Evolutionary conservation across 2,329 filamentous ascomycete genomes (phyloP).

Genomic region (Cercospora canescens): DNA sequence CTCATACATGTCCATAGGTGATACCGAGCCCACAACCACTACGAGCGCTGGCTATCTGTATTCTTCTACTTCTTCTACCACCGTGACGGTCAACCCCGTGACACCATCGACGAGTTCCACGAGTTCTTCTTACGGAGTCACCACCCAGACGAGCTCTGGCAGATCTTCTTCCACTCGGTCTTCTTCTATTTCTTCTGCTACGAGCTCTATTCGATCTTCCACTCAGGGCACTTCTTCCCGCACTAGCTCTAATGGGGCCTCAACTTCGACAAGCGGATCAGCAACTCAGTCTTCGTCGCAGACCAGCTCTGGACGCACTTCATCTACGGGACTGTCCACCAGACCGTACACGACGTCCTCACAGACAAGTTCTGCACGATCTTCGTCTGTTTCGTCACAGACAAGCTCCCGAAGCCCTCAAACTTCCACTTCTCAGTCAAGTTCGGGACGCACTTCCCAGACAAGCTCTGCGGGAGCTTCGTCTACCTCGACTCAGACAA

Average conservation of each 20-base stretch:
- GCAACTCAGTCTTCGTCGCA: not conserved
- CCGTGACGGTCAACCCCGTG: not conserved
- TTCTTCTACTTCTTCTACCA: not conserved
- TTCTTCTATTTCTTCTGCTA: not conserved
- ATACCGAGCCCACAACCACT: not conserved
- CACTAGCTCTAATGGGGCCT: not conserved
- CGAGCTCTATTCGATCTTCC: not conserved
- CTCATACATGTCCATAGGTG: not conserved
- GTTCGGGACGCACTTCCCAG: not conserved
- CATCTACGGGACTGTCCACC: not conserved
- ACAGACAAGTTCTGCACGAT: not conserved
- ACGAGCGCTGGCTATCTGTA: not conserved
- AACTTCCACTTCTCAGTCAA: not conserved
- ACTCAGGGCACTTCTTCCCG: not conserved
- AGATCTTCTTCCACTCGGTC: not conserved
- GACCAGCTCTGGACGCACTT: not conserved
- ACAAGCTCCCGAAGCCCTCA: not conserved
- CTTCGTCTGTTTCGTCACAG: not conserved
- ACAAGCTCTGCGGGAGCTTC: not conserved
- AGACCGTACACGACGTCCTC: not conserved
- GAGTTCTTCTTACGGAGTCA: not conserved
- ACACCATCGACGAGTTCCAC: not conserved
- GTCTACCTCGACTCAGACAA: not conserved
- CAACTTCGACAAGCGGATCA: not conserved
- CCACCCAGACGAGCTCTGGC: not conserved